Evolutionary conservation across 805 yeast species (phyloP), one percentile per base, ranked within the genome.

Genomic region (Candida rishiriensis): DNA sequence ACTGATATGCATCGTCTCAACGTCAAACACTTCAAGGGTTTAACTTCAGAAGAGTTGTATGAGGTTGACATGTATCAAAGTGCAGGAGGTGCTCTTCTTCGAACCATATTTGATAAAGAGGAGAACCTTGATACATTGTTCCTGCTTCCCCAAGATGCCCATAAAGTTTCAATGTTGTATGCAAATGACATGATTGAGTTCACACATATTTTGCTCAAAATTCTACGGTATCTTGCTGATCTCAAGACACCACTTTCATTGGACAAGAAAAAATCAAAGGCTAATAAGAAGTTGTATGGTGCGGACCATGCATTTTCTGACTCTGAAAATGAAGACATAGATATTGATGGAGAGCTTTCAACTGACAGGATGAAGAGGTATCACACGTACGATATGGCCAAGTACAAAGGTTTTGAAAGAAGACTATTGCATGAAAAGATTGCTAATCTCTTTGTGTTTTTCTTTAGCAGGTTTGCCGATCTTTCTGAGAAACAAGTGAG

Each of bases 51-150:
- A 2, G 83, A 78, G 29, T 71, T 72, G 47, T 72, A 71, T 15
- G 77, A 75, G 33, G 63, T 74, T 29, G 70, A 49, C 15, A 46
- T 51, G 39, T 52, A 60, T 30, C 34, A 43, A 13, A 44, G 51
- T 36, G 48, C 66, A 44, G 51, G 75, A 49, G 64, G 64, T 63
- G 56, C 75, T 50, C 68, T 52, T 66, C 30, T 63, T 16, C 52
- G 87, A 37, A 75, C 81, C 36, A 66, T 91, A n/a, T 88, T 91
- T 54, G 78, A 83, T 45, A 83, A 80, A 41, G 81, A 79, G 41
- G 72, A 68, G 17, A 76, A 79, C 41, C 63, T 88, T 26, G 79
- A 75, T 37, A 57, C 79, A 32, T 57, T 91, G 3, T 69, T 79
- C 2, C 65, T 64, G 14, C 61, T 88, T 29, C 88, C 96, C 0